phyloP scores from a whole-genome alignment of 495 filamentous ascomycete genomes.

The Hypoxylon perforatum region DNA sequence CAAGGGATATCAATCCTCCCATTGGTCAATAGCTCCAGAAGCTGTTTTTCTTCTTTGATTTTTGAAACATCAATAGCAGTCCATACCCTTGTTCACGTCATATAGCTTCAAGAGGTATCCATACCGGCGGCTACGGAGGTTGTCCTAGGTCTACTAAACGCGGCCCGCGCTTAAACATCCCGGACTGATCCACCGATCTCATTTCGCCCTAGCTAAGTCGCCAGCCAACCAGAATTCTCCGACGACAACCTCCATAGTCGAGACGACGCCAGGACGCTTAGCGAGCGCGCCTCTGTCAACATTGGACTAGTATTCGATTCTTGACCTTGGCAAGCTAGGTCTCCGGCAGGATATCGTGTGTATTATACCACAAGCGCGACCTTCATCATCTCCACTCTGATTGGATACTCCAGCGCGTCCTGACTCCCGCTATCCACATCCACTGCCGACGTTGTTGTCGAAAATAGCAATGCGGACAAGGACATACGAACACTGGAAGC shows the following conservation, averaged over 20 bases:
- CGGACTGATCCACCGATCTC: slow-evolving; percentile 38
- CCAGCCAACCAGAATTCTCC: slow-evolving; percentile 42
- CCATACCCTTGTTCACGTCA: not conserved
- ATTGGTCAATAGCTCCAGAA: slow-evolving; percentile 15
- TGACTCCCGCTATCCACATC: slow-evolving; percentile 37
- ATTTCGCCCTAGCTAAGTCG: slow-evolving; percentile 32
- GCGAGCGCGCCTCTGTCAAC: slow-evolving; percentile 23
- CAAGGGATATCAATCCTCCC: not conserved
- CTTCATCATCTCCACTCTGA: slow-evolving; percentile 23
- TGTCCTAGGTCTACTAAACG: slow-evolving; percentile 21
- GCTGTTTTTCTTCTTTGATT: too few species aligned
- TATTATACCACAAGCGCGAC: slow-evolving; percentile 12
- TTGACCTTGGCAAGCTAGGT: slow-evolving; percentile 6
- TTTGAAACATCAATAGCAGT: slow-evolving; percentile 21
- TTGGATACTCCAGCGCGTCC: slow-evolving; percentile 41
- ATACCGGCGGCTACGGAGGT: slow-evolving; percentile 31
- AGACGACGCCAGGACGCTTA: slow-evolving; percentile 33
- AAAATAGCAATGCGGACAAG: slow-evolving; percentile 31
- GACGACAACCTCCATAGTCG: slow-evolving; percentile 12
- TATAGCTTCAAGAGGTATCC: slow-evolving; percentile 4
- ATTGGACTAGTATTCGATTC: slow-evolving; percentile 9
- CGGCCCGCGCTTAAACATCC: slow-evolving; percentile 45
- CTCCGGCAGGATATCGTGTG: not conserved
- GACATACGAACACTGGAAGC: slow-evolving; percentile 9
- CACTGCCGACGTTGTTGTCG: slow-evolving; percentile 8